Evolutionary conservation across 1,139 yeast species (phyloP).

Genomic region (Geotrichum bryndzae): DNA sequence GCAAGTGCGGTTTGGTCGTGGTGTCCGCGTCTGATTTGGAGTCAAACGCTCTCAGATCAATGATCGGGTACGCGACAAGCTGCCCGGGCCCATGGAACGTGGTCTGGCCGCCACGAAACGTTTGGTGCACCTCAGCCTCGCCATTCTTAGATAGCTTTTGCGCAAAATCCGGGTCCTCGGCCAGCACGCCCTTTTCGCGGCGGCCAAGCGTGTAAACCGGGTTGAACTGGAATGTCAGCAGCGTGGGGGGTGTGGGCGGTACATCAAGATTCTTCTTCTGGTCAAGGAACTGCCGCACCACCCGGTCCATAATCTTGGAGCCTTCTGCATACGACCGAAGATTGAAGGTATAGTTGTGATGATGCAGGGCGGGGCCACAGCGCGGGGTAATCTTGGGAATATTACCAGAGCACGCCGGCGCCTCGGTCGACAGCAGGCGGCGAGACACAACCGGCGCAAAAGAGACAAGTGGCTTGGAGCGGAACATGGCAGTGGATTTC

Average conservation of each 20-base stretch:
- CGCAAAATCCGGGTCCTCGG: slow-evolving; percentile 31
- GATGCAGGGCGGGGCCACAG: slow-evolving; percentile 6
- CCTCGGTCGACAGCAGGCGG: background rate
- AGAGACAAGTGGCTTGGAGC: background rate
- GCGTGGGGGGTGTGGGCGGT: slow-evolving; percentile 48
- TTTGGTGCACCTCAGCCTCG: slow-evolving; percentile 54
- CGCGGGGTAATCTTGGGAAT: slow-evolving; percentile 3
- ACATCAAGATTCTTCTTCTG: slow-evolving; percentile 39
- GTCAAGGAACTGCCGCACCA: slow-evolving; percentile 59
- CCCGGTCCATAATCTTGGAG: slow-evolving; percentile 48
- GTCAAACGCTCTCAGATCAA: slow-evolving; percentile 62
- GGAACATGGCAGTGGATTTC: background rate
- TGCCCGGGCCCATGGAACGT: slow-evolving; percentile 98
- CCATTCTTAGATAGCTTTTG: slow-evolving; percentile 28
- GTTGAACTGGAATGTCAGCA: slow-evolving; percentile 73
- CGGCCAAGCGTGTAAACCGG: slow-evolving; percentile 89
- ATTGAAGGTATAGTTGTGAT: slow-evolving; percentile 12
- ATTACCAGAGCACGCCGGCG: slow-evolving; percentile 10
- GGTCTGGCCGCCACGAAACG: slow-evolving; percentile 92
- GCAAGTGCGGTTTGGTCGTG: slow-evolving; percentile 33
- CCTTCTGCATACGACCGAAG: slow-evolving; percentile 11
- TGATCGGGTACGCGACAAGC: slow-evolving; percentile 72
- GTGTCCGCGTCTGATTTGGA: slow-evolving; percentile 23
- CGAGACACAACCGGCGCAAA: background rate
- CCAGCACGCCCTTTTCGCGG: slow-evolving; percentile 53